Conservation (phyloP, 768 basidiomycete genomes). For the Calocera cornea region DNA sequence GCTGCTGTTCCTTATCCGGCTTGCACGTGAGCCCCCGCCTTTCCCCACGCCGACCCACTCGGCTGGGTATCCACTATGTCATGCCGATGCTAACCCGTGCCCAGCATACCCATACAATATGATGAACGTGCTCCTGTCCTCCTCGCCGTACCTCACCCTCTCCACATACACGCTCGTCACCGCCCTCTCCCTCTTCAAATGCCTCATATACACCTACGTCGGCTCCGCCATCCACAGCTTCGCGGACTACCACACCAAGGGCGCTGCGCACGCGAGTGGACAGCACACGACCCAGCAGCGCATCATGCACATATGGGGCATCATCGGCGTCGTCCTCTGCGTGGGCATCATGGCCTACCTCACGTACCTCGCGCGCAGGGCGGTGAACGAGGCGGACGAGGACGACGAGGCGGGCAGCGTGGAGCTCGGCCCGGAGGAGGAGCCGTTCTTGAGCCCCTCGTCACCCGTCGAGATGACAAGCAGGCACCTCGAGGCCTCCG, state of each 20-base stretch:
- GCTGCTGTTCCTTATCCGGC: conserved; percentile 78
- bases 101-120: conserved; percentile 46
- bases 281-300: conserved; percentile 30
- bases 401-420: conserved; percentile 24
- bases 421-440: not conserved
- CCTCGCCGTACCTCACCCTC: conserved; percentile 67
- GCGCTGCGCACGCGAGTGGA: conserved; percentile 11
- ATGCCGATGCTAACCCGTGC: not conserved
- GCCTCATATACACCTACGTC: conserved; percentile 79
- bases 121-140: conserved; percentile 87
- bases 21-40: conserved; percentile 75
- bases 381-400: conserved; percentile 42
- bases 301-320: conserved; percentile 48
- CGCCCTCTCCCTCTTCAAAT: conserved; percentile 72
- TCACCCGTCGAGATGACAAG: not conserved
- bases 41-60: too few relatives aligned
- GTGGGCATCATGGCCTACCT: conserved; percentile 67
- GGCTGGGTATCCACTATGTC: too few relatives aligned
- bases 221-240: conserved; percentile 81
- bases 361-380: conserved; percentile 57
- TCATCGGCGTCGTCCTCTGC: conserved; percentile 55
- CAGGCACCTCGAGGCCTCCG: not conserved
- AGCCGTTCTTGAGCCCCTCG: conserved; percentile 23
- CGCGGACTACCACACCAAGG: conserved; percentile 40
- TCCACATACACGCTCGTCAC: conserved; percentile 69